Conservation (phyloP, 2,329 filamentous ascomycete genomes). For the Neobulgaria alba region DNA sequence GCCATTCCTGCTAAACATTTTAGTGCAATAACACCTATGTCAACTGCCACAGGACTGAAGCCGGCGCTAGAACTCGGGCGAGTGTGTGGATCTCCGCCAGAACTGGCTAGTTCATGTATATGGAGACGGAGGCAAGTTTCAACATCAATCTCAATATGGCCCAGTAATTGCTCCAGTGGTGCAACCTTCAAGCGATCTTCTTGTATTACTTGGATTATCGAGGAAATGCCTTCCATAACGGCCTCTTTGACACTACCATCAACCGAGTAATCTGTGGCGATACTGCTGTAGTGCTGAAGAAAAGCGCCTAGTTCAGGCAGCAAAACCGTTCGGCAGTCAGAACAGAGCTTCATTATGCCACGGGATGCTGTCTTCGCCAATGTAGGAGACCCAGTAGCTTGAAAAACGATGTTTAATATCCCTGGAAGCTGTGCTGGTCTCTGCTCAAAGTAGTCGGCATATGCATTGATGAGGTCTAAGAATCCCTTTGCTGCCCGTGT, state of each 20-base stretch:
- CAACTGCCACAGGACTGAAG: conserved; percentile 23
- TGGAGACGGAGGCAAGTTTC: conserved; percentile 28
- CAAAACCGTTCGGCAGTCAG: conserved; percentile 63
- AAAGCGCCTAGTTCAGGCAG: conserved; percentile 60
- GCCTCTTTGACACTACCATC: conserved; percentile 65
- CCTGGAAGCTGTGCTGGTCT: conserved; percentile 58
- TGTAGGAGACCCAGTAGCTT: conserved; percentile 51
- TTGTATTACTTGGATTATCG: conserved; percentile 64
- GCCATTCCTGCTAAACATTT: conserved; percentile 63
- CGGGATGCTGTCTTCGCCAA: conserved; percentile 63
- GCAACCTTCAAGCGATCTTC: conserved; percentile 45
- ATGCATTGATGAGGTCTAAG: conserved; percentile 61
- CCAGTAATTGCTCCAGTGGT: conserved; percentile 49
- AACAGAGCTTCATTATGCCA: conserved; percentile 67
- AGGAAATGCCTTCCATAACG: conserved; percentile 65
- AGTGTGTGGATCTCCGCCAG: background rate
- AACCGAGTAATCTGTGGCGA: conserved; percentile 49
- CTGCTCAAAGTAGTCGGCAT: conserved; percentile 68
- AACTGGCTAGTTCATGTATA: background rate
- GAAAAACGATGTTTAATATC: conserved; percentile 67
- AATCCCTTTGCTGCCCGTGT: conserved; percentile 58
- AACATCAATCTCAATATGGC: conserved; percentile 56
- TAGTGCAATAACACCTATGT: conserved; percentile 40
- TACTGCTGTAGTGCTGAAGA: conserved; percentile 60
- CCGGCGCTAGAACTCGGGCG: conserved; percentile 13